Conservation (phyloP, 495 filamentous ascomycete genomes). For the Rostrohypoxylon terebratum region DNA sequence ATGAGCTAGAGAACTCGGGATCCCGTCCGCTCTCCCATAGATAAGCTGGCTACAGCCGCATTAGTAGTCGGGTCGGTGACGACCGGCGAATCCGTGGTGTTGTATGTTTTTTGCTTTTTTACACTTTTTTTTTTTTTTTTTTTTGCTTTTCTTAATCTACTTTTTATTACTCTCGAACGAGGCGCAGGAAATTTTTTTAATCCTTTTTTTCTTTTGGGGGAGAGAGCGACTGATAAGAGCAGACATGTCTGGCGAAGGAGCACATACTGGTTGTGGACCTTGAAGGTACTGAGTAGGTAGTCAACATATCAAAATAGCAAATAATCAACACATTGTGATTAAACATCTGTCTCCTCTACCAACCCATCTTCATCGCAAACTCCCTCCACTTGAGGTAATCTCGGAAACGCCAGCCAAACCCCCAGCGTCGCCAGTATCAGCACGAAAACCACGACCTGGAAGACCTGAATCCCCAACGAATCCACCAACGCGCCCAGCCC, state of each 20-base stretch:
- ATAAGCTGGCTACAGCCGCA: conserved; percentile 54
- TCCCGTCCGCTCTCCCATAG: conserved; percentile 65
- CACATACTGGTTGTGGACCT: too few species aligned
- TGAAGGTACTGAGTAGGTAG: too few species aligned
- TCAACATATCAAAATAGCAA: neutral
- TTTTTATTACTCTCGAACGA: too few species aligned
- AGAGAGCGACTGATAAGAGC: too few species aligned
- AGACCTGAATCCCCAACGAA: conserved; percentile 71
- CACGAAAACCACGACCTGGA: conserved; percentile 73
- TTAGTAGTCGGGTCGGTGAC: conserved; percentile 64
- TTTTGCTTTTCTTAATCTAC: neutral
- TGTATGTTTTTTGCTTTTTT: conserved; percentile 54
- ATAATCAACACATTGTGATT: neutral
- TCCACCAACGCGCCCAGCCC: conserved; percentile 78
- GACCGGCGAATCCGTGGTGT: conserved; percentile 62
- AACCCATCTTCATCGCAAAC: too few species aligned
- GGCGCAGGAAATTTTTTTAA: too few species aligned
- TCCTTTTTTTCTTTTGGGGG: too few species aligned
- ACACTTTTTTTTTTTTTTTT: neutral
- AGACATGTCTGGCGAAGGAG: neutral
- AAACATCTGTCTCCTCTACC: neutral
- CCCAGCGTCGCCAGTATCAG: conserved; percentile 63
- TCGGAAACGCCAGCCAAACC: conserved; percentile 55
- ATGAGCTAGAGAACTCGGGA: conserved; percentile 59
- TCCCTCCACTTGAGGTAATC: neutral